Evolutionary conservation across 2,329 filamentous ascomycete species (phyloP), one percentile per base, ranked within the genome.

Genomic region (Penicillium glabrum): DNA sequence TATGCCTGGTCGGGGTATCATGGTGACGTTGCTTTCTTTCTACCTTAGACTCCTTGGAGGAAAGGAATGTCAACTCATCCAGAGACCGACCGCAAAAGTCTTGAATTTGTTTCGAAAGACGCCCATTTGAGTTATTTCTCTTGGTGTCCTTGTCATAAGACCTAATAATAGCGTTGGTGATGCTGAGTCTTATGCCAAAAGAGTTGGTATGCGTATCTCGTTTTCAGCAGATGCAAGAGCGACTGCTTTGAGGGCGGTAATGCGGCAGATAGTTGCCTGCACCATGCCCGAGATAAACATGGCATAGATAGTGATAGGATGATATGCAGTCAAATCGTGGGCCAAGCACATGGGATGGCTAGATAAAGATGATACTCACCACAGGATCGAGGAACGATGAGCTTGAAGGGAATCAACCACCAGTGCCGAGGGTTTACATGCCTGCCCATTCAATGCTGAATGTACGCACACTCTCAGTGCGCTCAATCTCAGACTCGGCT

Each of bases 381-480:
- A 39, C n/a, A n/a, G 35, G 3, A 2, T 39, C 9, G 35, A 46
- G 27, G 23, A 11, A 35, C 29, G 29, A n/a, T 29, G 21, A 3
- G 10, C 19, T 39, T 16, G 33, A 21, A 13, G 24, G 24, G 7
- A 31, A 31, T 31, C 3, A 9, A 33, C 35, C 16, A 5, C 31
- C 5, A 21, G 19, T 8, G 27, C 23, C 8, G 26, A 7, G 24
- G 3, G 13, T 47, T 83, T 83, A 97, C 88, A 97, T 95, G 29
- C 90, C 92, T 52, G 90, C 93, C 93, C 93, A 97, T 77, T 97
- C 93, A 52, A 97, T 84, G 65, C 89, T 93, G 69, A 96, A 96
- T 0, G 89, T 85, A 63, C 90, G 83, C 23, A 93, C 75, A 31
- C 60, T 69, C 21, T 64, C 52, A 55, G 66, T 53, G 45, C 60